A percentile compares a stretch with the other conserved stretches of the same genome.
These are phyloP conservation scores for Bruguiera hainesii DNA, from an alignment of 441 rosid genomes.

Conservation along the genomic window DNA sequence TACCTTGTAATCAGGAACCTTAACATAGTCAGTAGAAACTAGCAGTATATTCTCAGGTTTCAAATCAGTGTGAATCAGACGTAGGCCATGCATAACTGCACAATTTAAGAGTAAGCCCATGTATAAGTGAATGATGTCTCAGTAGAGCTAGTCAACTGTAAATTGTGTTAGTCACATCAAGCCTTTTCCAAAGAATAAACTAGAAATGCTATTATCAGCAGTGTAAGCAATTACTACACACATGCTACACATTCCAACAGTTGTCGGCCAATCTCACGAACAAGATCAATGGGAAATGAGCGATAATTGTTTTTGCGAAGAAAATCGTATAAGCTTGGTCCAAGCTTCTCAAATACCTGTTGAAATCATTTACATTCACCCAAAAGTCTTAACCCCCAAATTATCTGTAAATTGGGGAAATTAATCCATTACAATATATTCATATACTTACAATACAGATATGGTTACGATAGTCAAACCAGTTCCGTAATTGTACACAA, in stretches of 20 bases:
- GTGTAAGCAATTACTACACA: slow-evolving; percentile 71
- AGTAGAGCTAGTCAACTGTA: neutral
- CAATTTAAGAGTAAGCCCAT: neutral
- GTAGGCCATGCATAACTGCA: slow-evolving; percentile 89
- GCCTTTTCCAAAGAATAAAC: no score
- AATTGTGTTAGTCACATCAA: no score
- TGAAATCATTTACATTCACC: slow-evolving; percentile 71
- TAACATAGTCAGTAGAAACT: slow-evolving; percentile 67
- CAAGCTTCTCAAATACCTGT: slow-evolving; percentile 99
- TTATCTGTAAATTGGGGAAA: slow-evolving; percentile 53
- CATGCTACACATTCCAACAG: slow-evolving; percentile 99
- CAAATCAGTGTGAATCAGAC: slow-evolving; percentile 74
- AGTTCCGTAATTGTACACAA: slow-evolving; percentile 96
- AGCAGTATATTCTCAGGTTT: slow-evolving; percentile 83
- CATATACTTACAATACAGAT: slow-evolving; percentile 91
- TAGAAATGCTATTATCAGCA: slow-evolving; percentile 3
- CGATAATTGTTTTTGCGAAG: slow-evolving; percentile 97
- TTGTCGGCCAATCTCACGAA: slow-evolving; percentile 98
- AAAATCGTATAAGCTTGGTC: slow-evolving; percentile 97
- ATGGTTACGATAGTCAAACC: slow-evolving; percentile 99
- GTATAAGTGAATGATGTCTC: neutral
- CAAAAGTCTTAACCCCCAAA: slow-evolving; percentile 67
- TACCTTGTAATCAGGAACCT: slow-evolving; percentile 78
- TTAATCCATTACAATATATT: slow-evolving; percentile 49
- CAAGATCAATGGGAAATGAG: slow-evolving; percentile 93